Base-by-base conservation (phyloP, 176 grass and related monocot genomes). In the Zizania latifolia region DNA sequence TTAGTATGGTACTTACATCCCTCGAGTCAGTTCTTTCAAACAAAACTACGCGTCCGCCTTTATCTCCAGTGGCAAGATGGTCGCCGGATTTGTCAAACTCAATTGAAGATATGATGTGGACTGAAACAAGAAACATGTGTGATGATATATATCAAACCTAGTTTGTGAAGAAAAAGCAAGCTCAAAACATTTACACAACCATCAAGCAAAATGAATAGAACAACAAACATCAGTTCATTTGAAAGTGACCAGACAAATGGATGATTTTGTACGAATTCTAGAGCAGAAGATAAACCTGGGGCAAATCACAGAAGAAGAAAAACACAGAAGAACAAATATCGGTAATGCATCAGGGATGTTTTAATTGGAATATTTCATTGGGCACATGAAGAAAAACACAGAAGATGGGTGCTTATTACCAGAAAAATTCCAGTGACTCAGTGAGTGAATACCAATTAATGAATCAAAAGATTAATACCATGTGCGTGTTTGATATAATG, bases 31-130 rank as follows among this genome's bases (percentile, higher is more conserved):
- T 81, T 82, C 86, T 84, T 87, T 93, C 90, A 64, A 93, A 93
- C 67, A 93, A 74, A 83, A 93, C 90, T 55, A 93, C 86, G 54
- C 90, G 86, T 21, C 86, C 90, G 38, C 90, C 90, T 68, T 86
- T 85, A 86, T 93, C 90, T 74, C 90, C 90, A 65, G 86, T 93
- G 21, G 90, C 90, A 78, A 93, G 90, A 93, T 93, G 86, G 45
- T 82, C 80, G 36, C 90, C 90, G n/a, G 83, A 84, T 89, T 93
- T 93, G 74, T 93, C 85, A 84, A 89, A 93, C 74, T 93, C 90
- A 65, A 93, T 93, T 75, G 90, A 76, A 32, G 90, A 89, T 58
- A 93, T 93, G 65, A 93, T 89, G 56, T 93, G 86, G 73, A 89
- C 90, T 93, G 80, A 77, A 83, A 73, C 50, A 88, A 82, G 46